These are phyloP conservation scores for Debaryomycetaceae sp. DNA, from an alignment of 1,139 yeast genomes.

Conservation along the genomic window DNA sequence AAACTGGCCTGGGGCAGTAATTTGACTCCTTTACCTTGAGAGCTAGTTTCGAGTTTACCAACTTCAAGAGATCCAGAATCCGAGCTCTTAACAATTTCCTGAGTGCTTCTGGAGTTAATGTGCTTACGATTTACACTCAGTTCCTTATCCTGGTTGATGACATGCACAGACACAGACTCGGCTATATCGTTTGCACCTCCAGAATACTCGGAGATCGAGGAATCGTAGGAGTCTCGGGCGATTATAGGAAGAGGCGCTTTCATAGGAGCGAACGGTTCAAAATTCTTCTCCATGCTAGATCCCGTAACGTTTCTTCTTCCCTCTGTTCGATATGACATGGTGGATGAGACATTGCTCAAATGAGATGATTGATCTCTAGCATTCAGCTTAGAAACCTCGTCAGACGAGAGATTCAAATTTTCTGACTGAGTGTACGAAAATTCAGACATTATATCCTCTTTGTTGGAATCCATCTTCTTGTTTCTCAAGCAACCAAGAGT, in stretches of 20 bases:
- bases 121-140: background rate
- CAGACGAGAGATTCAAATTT: slow-evolving; percentile 2
- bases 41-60: slow-evolving; percentile 12
- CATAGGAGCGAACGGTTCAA: background rate
- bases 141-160: slow-evolving; percentile 13
- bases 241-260: background rate
- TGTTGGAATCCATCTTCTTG: background rate
- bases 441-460: slow-evolving; percentile 6
- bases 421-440: slow-evolving; percentile 11
- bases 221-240: background rate
- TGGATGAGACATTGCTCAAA: background rate
- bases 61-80: slow-evolving; percentile 2
- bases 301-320: background rate
- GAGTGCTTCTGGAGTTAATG: background rate
- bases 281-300: background rate
- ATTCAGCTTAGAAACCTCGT: background rate
- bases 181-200: slow-evolving; percentile 19
- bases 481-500: no score
- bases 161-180: slow-evolving; percentile 22
- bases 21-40: slow-evolving; percentile 5
- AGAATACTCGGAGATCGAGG: slow-evolving; percentile 26
- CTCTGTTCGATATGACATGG: background rate
- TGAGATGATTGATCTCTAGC: background rate
- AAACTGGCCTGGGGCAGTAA: slow-evolving; percentile 28
- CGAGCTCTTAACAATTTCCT: background rate